Conservation (phyloP, 768 basidiomycete genomes). For the Rhodocollybia butyracea region DNA sequence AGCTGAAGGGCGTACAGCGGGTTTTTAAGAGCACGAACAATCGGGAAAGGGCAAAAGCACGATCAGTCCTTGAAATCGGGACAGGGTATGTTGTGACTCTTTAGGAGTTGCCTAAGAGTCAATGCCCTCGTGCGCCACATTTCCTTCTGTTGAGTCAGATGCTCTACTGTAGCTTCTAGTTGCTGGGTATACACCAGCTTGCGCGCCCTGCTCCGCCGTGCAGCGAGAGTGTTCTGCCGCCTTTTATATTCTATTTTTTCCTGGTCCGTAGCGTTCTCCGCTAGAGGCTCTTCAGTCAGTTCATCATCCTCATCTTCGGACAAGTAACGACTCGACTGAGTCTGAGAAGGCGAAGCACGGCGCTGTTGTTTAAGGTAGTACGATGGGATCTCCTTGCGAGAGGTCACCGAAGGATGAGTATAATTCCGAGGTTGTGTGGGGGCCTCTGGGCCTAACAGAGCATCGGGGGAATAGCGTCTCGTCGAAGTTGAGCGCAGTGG, state of each 20-base stretch:
- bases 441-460: constrained; percentile 37
- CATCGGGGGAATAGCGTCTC: constrained; percentile 9
- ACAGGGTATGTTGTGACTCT: constrained; percentile 43
- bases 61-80: constrained; percentile 30
- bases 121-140: constrained; percentile 46
- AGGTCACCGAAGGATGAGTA: constrained; percentile 52
- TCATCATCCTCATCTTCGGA: constrained; percentile 38
- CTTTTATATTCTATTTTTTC: constrained; percentile 67
- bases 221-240: constrained; percentile 70
- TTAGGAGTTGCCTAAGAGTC: constrained; percentile 38
- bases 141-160: constrained; percentile 45
- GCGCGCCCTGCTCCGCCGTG: constrained; percentile 60
- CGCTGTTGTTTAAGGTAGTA: constrained; percentile 3
- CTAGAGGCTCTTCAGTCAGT: constrained; percentile 22
- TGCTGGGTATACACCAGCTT: constrained; percentile 62
- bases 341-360: constrained; percentile 26
- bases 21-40: too few relatives aligned
- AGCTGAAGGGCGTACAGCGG: background rate
- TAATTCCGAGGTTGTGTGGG: constrained; percentile 65
- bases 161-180: constrained; percentile 46
- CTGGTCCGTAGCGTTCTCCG: constrained; percentile 36
- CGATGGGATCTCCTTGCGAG: constrained; percentile 39
- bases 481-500: constrained; percentile 1
- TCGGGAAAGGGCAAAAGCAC: constrained; percentile 14
- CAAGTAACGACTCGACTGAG: constrained; percentile 25